Evolutionary conservation across 2,329 filamentous ascomycete species (phyloP), one percentile per base, ranked within the genome.

Genomic region (Metarhizium guizhouense): DNA sequence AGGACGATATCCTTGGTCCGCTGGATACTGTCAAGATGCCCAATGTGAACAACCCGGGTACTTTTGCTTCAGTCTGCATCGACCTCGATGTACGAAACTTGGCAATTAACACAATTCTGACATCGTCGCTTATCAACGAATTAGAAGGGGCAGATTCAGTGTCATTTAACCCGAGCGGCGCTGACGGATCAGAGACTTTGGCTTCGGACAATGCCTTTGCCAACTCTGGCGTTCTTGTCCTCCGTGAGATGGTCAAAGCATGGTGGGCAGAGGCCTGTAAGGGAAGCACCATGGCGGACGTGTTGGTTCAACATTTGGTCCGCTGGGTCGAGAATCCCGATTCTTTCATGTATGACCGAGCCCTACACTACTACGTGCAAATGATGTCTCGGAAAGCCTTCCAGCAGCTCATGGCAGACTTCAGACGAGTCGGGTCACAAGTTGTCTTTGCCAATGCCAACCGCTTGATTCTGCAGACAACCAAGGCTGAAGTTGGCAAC

Each of bases 311-410:
- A 67, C 93, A 99, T 71, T 80, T 99, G 4, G 90, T 99, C 20
- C 88, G 95, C 60, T 99, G 95, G 95, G 91, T 97, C 2, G 91
- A 96, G 69, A 94, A 86, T 59, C 90, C 93, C 0, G 87, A 89
- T 51, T 96, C 92, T 0, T 96, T 93, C 72, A 85, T 99, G 56
- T 99, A 97, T 68, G 95, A 99, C 71, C 85, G 88, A 4, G 90
- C 92, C 6, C 73, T 99, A 60, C 91, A 97, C 67, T 94, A 96
- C 75, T 97, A 99, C 66, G 92, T 99, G 54, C 93, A 96, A 70
- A 94, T 96, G 84, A 95, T 99, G 87, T 96, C 91, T 38, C 88
- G 90, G 61, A 99, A 99, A 70, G 94, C 95, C 0, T 89, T 99
- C 61, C 89, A 96, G 67, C 93, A 97, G 71, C 82, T 99, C 40